phyloP scores from a whole-genome alignment of 2,329 filamentous ascomycete species.

The Pyrenophora seminiperda region DNA sequence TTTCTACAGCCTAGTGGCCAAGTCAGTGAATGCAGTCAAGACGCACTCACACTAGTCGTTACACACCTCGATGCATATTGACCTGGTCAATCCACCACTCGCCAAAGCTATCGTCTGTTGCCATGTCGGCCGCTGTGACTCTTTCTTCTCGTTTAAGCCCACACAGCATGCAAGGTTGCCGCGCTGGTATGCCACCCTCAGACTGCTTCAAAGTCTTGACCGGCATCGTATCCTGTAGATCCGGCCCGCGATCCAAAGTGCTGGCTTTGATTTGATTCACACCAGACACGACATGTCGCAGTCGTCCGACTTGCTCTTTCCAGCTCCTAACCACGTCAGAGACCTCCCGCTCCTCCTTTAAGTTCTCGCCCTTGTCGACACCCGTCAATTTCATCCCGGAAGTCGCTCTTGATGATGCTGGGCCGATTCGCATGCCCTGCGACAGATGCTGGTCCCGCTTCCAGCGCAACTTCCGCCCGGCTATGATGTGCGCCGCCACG shows the following conservation, averaged over 20 bases:
- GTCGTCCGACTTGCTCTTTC: constrained; percentile 74
- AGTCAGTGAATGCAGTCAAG: constrained; percentile 37
- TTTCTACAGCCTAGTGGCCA: constrained; percentile 67
- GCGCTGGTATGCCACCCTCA: constrained; percentile 73
- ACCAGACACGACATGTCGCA: constrained; percentile 74
- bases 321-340: constrained; percentile 76
- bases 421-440: constrained; percentile 84
- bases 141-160: constrained; percentile 88
- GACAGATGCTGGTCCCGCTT: constrained; percentile 84
- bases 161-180: constrained; percentile 81
- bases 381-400: constrained; percentile 92
- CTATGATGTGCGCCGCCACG: constrained; percentile 79
- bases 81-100: constrained; percentile 89
- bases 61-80: constrained; percentile 67
- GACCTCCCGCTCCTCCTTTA: constrained; percentile 82
- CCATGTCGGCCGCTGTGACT: constrained; percentile 72
- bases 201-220: constrained; percentile 65
- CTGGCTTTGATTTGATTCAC: constrained; percentile 58
- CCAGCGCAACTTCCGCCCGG: constrained; percentile 85
- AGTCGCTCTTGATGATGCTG: constrained; percentile 68
- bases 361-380: constrained; percentile 80
- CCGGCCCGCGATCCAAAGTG: constrained; percentile 63
- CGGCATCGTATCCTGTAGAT: constrained; percentile 71
- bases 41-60: background rate
- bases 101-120: constrained; percentile 87